phyloP scores from a whole-genome alignment of 2,329 filamentous ascomycete genomes.

The Cryphonectria radicalis region DNA sequence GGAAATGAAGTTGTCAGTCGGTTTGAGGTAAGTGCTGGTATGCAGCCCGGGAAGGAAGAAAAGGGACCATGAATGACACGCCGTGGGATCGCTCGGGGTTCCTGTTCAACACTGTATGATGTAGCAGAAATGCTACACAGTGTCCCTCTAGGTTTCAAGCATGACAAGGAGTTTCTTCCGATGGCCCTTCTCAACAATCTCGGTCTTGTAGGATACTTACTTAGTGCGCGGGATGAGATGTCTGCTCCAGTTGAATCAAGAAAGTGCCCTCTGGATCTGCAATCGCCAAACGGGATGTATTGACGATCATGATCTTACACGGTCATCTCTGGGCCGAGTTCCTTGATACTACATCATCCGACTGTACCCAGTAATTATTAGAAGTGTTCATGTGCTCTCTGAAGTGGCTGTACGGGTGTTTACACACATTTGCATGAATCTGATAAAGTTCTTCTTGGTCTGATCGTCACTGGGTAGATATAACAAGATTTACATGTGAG shows the following conservation, averaged over 20 bases:
- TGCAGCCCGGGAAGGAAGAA: not conserved
- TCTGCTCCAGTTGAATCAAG: not conserved
- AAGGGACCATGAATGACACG: not conserved
- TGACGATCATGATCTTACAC: no score
- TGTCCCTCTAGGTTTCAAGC: not conserved
- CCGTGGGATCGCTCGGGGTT: not conserved
- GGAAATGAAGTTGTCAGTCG: not conserved
- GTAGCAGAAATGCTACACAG: not conserved
- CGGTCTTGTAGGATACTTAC: not conserved
- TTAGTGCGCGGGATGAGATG: not conserved
- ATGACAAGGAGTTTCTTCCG: not conserved
- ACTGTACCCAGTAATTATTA: no score
- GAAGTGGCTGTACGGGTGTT: no score
- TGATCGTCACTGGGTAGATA: no score
- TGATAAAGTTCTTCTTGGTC: no score
- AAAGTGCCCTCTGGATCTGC: not conserved
- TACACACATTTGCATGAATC: no score
- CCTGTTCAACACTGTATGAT: not conserved
- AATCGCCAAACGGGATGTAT: not conserved
- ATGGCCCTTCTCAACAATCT: not conserved
- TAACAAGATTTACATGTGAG: no score
- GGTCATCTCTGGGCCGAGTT: not conserved
- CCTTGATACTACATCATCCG: not conserved
- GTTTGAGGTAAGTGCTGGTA: not conserved
- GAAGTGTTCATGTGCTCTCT: no score